A percentile compares a stretch with the other conserved stretches of the same genome.
Evolutionary conservation across 2,329 filamentous ascomycete genomes (phyloP).

Genomic region (Fusarium coicis): DNA sequence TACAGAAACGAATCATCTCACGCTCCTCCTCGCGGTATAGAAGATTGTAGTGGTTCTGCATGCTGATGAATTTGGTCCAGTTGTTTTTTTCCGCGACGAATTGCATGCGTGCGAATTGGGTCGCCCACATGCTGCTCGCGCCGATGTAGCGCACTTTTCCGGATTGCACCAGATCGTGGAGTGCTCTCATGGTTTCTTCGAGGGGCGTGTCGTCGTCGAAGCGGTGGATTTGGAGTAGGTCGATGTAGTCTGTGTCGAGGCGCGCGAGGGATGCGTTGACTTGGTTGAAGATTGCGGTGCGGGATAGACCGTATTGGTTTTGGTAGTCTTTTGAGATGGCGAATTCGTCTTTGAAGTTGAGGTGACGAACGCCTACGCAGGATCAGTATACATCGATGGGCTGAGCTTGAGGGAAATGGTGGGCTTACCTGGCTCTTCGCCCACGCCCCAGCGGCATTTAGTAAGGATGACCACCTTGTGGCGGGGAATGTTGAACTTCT

Average conservation of each 20-base stretch:
- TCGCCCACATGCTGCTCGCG: constrained; percentile 57
- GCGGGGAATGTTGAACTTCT: constrained; percentile 30
- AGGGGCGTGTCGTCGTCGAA: constrained; percentile 56
- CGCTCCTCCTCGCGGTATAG: constrained; percentile 68
- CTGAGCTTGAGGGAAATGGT: rapidly evolving
- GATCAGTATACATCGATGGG: neutral
- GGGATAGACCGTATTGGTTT: constrained; percentile 36
- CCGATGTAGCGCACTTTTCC: constrained; percentile 69
- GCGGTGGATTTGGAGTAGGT: constrained; percentile 65
- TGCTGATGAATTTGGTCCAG: constrained; percentile 67
- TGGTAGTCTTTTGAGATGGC: constrained; percentile 34
- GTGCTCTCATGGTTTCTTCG: constrained; percentile 68
- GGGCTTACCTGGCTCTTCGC: constrained; percentile 16
- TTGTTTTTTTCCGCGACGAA: constrained; percentile 63
- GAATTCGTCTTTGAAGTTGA: constrained; percentile 20
- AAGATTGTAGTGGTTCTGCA: constrained; percentile 67
- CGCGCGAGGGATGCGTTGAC: constrained; percentile 33
- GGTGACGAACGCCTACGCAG: neutral
- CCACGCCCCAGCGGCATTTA: constrained; percentile 33
- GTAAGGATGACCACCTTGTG: constrained; percentile 27
- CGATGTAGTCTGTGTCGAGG: constrained; percentile 56
- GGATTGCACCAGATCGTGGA: constrained; percentile 65
- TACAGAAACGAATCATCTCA: constrained; percentile 56
- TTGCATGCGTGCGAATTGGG: constrained; percentile 61
- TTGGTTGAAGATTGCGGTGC: constrained; percentile 33